Percentiles rank a stretch among this genome's conserved stretches.
phyloP scores from a whole-genome alignment of 306 rosid genomes.

The Quercus aquifolioides region DNA sequence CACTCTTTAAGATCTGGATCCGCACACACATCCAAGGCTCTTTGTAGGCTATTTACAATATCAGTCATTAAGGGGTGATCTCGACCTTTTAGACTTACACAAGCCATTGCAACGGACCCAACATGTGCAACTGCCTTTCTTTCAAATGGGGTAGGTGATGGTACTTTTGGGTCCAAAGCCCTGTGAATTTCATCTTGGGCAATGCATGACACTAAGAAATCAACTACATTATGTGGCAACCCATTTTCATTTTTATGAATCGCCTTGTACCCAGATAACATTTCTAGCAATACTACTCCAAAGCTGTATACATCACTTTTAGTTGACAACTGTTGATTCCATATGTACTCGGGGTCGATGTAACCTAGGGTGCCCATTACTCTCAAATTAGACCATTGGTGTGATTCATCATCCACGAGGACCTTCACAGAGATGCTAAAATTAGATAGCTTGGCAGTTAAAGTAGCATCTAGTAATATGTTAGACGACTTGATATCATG shows the following conservation, averaged over 20 bases:
- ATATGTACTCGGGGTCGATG: constrained; percentile 86
- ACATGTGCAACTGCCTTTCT: no score
- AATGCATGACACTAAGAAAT: constrained; percentile 60
- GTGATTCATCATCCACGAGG: constrained; percentile 48
- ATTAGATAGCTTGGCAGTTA: no score
- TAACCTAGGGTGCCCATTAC: constrained; percentile 80
- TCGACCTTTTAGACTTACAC: no score
- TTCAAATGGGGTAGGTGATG: no score
- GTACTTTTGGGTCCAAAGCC: no score
- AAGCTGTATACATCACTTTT: constrained; percentile 94
- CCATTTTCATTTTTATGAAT: constrained; percentile 67
- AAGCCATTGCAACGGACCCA: no score
- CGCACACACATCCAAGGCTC: no score
- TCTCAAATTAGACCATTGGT: constrained; percentile 30
- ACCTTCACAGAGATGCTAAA: constrained; percentile 49
- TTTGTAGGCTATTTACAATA: no score
- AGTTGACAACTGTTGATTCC: constrained; percentile 62
- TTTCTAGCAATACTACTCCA: constrained; percentile 65
- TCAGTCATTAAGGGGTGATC: no score
- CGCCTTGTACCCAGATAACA: constrained; percentile 61
- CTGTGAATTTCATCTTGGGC: background rate
- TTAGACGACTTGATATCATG: background rate
- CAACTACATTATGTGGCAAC: constrained; percentile 77
- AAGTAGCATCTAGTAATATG: no score
- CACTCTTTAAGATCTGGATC: no score